Evolutionary conservation across 139 green algal species (phyloP), one percentile per base, ranked within the genome.

Genomic region (Chlorokybus atmophyticus): DNA sequence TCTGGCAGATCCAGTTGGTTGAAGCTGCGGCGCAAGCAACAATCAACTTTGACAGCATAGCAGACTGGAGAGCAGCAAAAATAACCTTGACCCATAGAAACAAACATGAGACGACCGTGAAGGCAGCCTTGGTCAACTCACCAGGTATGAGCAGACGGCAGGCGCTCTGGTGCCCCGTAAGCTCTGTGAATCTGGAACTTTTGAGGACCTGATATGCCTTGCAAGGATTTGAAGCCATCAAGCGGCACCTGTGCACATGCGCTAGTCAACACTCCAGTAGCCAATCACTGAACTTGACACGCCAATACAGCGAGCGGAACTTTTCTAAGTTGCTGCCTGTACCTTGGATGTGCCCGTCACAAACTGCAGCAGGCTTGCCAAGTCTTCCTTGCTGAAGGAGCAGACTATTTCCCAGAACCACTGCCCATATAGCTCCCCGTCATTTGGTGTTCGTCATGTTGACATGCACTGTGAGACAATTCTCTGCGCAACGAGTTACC

Each of bases 371-470:
- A 98, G 80, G 57, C 87, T 75, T 27, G 87, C 85, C 23, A 80
- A 57, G 59, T 96, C 82, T 71, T 95, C 81, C 59, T 83, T 82
- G 66, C 79, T 75, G 67, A 97, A 79, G 32, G 82, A 83, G 0
- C 50, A 30, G 52, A 95, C 84, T 10, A 90, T 62, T 60, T 95
- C 82, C 88, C 90, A 97, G 76, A 96, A 97, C 87, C 87, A 95
- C 54, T 77, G n/a, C n/a, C n/a, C n/a, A n/a, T n/a, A n/a, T n/a
- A n/a, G n/a, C n/a, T n/a, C n/a, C n/a, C n/a, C n/a, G n/a, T n/a
- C n/a, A n/a, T n/a, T n/a, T n/a, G n/a, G n/a, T n/a, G n/a, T n/a
- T n/a, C n/a, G n/a, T n/a, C n/a, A n/a, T n/a, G n/a, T n/a, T n/a
- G n/a, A n/a, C n/a, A n/a, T n/a, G n/a, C n/a, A n/a, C n/a, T n/a